Base-by-base conservation (phyloP, 257 asterid species). In the Ajuga chamaepitys region DNA sequence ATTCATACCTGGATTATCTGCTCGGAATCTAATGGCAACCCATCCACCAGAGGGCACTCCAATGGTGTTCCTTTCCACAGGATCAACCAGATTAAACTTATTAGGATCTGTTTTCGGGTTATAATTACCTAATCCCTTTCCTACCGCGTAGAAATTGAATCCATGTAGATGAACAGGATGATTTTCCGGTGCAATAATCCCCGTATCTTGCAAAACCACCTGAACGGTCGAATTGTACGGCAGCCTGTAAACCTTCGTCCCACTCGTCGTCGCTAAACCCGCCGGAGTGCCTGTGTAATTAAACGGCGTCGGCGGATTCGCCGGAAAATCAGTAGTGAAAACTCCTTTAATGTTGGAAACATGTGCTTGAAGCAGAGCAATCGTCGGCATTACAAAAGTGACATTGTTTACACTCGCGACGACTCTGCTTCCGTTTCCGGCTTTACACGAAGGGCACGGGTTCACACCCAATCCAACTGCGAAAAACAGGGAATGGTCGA, bases 31-130 rank as follows among this genome's bases (percentile, higher is more conserved):
- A 10, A 92, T 75, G 13, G 99, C 99, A 0, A 85, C 89, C 99
- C 99, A 93, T 21, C 99, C 99, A 8, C 97, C 99, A 4, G 97
- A 71, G 0, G 99, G 99, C 46, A 90, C 97, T 34, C 92, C 99
- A 4, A 93, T 72, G 0, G 98, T 92, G 80, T 92, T 92, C 80
- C 98, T 80, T 73, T 92, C 98, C 1, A 89, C 96, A 1, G 98
- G 99, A 61, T 93, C 99, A 7, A 83, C 79, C 0, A 93, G 88
- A 72, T 93, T 93, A 28, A 87, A 93, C 2, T 62, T 85, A n/a
- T 84, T 76, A 0, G 88, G 74, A 44, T 89, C 96, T 0, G 46
- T 76, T 34, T 79, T 83, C 3, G 97, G 70, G 64, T 89, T 77
- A 62, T 54, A 93, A 56, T 87, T 89, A 2, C 99, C 99, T 0